phyloP scores from a whole-genome alignment of 257 asterid species.

The Rauvolfia tetraphylla region DNA sequence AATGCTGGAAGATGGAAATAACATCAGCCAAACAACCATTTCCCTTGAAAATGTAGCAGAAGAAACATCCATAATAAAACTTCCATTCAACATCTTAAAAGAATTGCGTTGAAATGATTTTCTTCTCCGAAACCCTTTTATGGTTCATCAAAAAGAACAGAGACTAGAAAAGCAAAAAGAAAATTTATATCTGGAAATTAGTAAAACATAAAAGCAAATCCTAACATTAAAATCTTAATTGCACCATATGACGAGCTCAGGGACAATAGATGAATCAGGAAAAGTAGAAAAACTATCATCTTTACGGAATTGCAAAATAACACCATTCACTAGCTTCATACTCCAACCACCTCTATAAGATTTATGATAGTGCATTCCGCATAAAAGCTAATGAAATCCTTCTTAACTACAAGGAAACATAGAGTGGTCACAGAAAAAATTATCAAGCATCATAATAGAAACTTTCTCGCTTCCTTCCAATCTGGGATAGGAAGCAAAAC shows the following conservation, averaged over 20 bases:
- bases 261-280: neutral
- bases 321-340: neutral
- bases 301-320: neutral
- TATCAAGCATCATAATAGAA: neutral
- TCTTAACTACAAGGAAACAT: neutral
- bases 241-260: neutral
- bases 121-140: too few species aligned
- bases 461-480: neutral
- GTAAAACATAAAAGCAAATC: neutral
- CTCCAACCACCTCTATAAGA: neutral
- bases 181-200: too few species aligned
- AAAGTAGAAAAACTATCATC: neutral
- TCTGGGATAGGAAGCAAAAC: neutral
- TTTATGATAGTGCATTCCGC: neutral
- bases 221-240: neutral
- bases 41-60: too few species aligned
- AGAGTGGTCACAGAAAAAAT: neutral
- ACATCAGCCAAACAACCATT: too few species aligned
- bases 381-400: neutral
- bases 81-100: too few species aligned
- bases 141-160: neutral
- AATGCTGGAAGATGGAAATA: neutral
- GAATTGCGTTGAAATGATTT: too few species aligned
- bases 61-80: too few species aligned
- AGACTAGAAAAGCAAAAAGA: neutral